Evolutionary conservation across 129 eudicot species (phyloP).

Genomic region (Centrapalus pauciflorus): DNA sequence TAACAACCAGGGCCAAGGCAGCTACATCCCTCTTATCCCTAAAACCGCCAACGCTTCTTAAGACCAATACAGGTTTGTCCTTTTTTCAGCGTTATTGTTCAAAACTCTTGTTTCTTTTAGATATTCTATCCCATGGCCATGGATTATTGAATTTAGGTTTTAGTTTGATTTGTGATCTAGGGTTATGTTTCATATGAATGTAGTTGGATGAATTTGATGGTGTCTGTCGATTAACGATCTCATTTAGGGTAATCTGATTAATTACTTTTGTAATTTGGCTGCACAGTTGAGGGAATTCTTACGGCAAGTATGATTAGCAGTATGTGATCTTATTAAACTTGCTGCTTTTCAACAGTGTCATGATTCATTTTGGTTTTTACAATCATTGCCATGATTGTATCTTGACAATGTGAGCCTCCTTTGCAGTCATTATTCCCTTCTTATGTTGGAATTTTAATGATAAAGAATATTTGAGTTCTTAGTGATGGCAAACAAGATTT

Average conservation of each 20-base stretch:
- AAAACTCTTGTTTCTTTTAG: not conserved
- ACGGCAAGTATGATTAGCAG: not conserved
- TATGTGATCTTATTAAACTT: not conserved
- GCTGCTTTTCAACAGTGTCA: not conserved
- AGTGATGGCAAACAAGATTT: not conserved
- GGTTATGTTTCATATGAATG: not conserved
- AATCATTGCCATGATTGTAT: not conserved
- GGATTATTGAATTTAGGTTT: not conserved
- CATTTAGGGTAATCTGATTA: not conserved
- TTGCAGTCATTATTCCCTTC: not conserved
- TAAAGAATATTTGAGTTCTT: not conserved
- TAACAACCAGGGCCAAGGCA: slow-evolving; percentile 3
- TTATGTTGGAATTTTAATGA: not conserved
- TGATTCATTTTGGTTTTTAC: not conserved
- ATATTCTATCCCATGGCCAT: not conserved
- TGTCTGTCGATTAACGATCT: not conserved
- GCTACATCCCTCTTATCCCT: slow-evolving; percentile 51
- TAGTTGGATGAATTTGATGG: not conserved
- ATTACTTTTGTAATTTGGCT: not conserved
- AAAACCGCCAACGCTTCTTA: slow-evolving; percentile 69
- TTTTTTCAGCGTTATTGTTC: no score
- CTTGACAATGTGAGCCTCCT: not conserved
- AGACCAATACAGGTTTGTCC: no score
- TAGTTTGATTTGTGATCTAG: not conserved
- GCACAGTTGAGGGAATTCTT: not conserved